Evolutionary conservation across 306 rosid species (phyloP).

Genomic region (Hippophae rhamnoides): DNA sequence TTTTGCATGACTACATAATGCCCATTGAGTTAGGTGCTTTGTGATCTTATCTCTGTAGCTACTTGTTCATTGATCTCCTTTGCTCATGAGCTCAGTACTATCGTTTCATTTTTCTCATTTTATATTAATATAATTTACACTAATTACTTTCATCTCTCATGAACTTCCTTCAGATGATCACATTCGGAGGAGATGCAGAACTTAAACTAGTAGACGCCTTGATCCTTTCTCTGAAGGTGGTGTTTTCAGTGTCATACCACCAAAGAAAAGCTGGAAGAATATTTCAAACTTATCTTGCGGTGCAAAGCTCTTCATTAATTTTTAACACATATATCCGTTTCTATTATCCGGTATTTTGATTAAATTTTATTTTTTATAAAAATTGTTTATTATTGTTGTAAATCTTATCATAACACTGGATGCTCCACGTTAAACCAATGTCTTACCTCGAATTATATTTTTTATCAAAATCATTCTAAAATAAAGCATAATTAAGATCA

Average conservation of each 20-base stretch:
- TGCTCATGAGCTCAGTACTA: background rate
- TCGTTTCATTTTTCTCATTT: background rate
- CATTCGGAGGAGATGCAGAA: slow-evolving; percentile 98
- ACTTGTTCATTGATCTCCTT: too few species aligned
- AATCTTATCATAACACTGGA: too few species aligned
- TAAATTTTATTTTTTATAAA: background rate
- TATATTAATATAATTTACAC: background rate
- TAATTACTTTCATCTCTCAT: slow-evolving; percentile 5
- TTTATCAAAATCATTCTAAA: too few species aligned
- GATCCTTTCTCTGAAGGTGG: slow-evolving; percentile 99
- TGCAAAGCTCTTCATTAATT: slow-evolving; percentile 54
- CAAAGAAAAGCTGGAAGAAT: slow-evolving; percentile 98
- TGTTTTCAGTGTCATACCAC: slow-evolving; percentile 94
- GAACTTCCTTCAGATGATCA: slow-evolving; percentile 65
- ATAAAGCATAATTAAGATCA: too few species aligned
- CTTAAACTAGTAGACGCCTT: slow-evolving; percentile 93
- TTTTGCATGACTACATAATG: too few species aligned
- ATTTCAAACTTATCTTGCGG: slow-evolving; percentile 97
- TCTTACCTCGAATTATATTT: too few species aligned
- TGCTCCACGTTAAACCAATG: too few species aligned
- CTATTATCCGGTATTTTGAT: background rate
- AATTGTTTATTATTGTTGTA: too few species aligned
- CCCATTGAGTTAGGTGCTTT: too few species aligned
- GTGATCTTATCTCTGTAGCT: too few species aligned
- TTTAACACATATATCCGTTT: background rate